These are phyloP conservation scores for Nitzschia palea DNA, from an alignment of 108 stramenopile species.

Conservation along the genomic window DNA sequence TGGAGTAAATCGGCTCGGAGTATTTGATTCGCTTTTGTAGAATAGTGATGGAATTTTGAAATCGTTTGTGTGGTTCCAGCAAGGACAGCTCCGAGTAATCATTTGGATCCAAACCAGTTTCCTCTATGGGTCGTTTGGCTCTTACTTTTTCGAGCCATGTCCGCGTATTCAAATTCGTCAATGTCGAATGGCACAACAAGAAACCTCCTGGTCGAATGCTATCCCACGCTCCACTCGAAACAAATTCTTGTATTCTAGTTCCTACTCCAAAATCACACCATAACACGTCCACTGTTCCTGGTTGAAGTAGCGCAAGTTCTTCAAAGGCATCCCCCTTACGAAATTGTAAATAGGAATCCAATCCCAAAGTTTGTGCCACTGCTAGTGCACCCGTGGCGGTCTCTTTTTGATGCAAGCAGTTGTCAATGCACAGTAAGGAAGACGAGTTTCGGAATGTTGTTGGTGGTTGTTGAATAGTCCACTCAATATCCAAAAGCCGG, in stretches of 20 bases:
- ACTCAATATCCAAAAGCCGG: constrained; percentile 67
- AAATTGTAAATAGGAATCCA: constrained; percentile 62
- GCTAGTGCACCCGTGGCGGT: constrained; percentile 66
- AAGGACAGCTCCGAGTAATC: constrained; percentile 69
- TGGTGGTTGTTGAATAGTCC: constrained; percentile 40
- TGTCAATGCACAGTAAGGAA: constrained; percentile 74
- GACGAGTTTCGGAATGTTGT: constrained; percentile 33
- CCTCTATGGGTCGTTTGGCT: constrained; percentile 18
- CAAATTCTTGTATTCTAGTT: constrained; percentile 65
- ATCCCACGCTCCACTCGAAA: constrained; percentile 43
- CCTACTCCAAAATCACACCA: constrained; percentile 93
- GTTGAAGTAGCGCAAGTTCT: constrained; percentile 30
- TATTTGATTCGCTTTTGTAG: constrained; percentile 62
- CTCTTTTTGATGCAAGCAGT: constrained; percentile 80
- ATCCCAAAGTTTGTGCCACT: constrained; percentile 67
- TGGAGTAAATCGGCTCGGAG: constrained; percentile 69
- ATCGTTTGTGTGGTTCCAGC: constrained; percentile 78
- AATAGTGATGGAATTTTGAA: constrained; percentile 75
- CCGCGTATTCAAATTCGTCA: constrained; percentile 77
- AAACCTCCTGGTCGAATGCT: constrained; percentile 74
- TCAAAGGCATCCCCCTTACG: constrained; percentile 76
- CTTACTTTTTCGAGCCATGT: constrained; percentile 69
- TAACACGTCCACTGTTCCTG: constrained; percentile 63
- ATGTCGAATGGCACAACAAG: constrained; percentile 73
- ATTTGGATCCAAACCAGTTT: constrained; percentile 62